A percentile compares a stretch with the other conserved stretches of the same genome.
Conservation (phyloP, 2,329 filamentous ascomycete species). For the Paraphaeosphaeria minitans region DNA sequence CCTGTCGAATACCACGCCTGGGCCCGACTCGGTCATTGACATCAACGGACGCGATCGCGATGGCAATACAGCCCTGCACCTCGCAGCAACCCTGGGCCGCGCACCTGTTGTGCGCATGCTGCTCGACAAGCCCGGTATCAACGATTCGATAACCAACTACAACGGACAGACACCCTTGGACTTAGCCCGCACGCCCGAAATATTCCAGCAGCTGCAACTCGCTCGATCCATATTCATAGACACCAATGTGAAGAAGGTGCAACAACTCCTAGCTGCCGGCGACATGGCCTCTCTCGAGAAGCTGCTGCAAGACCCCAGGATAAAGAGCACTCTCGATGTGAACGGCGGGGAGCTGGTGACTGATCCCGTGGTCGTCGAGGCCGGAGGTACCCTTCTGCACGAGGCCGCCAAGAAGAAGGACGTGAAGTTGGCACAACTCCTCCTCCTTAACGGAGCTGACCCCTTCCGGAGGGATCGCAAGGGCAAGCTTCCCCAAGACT, state of each 20-base stretch:
- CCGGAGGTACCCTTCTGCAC: conserved; percentile 90
- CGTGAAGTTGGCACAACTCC: conserved; percentile 82
- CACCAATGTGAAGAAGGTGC: conserved; percentile 80
- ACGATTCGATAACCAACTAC: conserved; percentile 85
- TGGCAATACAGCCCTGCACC: conserved; percentile 89
- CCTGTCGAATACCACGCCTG: conserved; percentile 64
- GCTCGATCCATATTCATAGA: conserved; percentile 90
- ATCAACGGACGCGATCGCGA: conserved; percentile 91
- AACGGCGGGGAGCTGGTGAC: conserved; percentile 89
- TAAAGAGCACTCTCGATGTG: conserved; percentile 87
- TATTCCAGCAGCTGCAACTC: conserved; percentile 93
- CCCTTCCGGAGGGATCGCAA: conserved; percentile 94
- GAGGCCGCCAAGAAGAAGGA: conserved; percentile 91
- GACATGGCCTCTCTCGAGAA: conserved; percentile 81
- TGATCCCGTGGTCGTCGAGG: conserved; percentile 75
- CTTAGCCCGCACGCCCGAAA: conserved; percentile 87
- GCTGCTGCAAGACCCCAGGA: conserved; percentile 80
- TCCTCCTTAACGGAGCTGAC: conserved; percentile 92
- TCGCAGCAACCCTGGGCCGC: conserved; percentile 83
- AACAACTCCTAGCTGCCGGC: conserved; percentile 72
- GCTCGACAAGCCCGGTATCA: conserved; percentile 80
- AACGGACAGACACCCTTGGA: conserved; percentile 86
- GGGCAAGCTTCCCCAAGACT: conserved; percentile 92
- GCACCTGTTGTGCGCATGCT: conserved; percentile 80
- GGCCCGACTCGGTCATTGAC: conserved; percentile 69